A percentile compares a stretch with the other conserved stretches of the same genome.
phyloP scores from a whole-genome alignment of 345 rosid species.

The Gossypium longicalyx region DNA sequence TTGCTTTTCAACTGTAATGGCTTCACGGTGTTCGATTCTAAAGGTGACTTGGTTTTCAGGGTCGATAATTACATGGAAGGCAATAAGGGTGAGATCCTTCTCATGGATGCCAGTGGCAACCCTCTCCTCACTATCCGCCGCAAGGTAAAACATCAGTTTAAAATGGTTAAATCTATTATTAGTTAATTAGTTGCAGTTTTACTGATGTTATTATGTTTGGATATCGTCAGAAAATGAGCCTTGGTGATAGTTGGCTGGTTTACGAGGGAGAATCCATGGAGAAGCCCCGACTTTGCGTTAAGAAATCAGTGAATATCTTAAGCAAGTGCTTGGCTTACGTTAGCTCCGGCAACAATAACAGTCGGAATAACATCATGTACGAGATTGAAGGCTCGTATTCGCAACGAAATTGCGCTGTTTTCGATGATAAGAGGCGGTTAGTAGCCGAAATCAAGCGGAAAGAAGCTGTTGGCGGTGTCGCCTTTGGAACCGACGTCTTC shows the following conservation, averaged over 20 bases:
- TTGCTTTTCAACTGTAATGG: conserved; percentile 92
- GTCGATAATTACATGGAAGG: conserved; percentile 80
- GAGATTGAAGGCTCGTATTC: conserved; percentile 78
- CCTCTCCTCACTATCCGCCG: conserved; percentile 95
- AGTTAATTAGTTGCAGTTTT: neutral
- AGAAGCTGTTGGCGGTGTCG: conserved; percentile 55
- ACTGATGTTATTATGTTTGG: neutral
- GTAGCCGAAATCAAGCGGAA: conserved; percentile 71
- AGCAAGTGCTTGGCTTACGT: conserved; percentile 62
- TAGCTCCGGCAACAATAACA: conserved; percentile 13
- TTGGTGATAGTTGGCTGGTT: conserved; percentile 74
- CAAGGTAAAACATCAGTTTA: conserved; percentile 42
- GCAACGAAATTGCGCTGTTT: conserved; percentile 56
- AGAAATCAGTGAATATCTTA: conserved; percentile 48
- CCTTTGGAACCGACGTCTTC: conserved; percentile 71
- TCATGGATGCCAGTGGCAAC: conserved; percentile 83
- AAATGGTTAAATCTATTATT: neutral
- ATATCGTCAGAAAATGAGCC: conserved; percentile 49
- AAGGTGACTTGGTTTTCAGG: conserved; percentile 68
- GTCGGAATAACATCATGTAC: conserved; percentile 27
- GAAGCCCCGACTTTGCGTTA: conserved; percentile 49
- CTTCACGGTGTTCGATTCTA: conserved; percentile 72
- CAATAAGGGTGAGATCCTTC: conserved; percentile 56
- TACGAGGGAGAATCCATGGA: conserved; percentile 67
- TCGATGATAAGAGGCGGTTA: conserved; percentile 47